These are phyloP conservation scores for Salix udensis DNA, from an alignment of 345 rosid species.

Conservation along the genomic window DNA sequence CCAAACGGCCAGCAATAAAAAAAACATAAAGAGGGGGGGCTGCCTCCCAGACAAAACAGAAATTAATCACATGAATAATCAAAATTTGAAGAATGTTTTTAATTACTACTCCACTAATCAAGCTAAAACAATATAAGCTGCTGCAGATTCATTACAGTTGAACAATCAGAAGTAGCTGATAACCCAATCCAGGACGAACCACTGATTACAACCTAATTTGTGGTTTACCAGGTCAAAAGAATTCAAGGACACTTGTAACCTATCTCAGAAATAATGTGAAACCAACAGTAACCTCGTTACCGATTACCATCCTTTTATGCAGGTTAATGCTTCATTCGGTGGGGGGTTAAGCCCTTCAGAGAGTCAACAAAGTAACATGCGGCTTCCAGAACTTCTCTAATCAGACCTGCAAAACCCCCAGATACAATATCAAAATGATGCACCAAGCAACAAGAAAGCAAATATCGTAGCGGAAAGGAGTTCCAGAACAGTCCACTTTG, in stretches of 20 bases:
- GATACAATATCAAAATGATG: neutral
- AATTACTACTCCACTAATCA: neutral
- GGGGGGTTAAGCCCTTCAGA: neutral
- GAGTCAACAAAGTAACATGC: neutral
- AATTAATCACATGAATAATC: too few species aligned
- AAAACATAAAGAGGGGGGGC: too few species aligned
- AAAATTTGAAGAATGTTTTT: too few species aligned
- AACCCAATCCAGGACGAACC: neutral
- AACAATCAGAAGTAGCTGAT: neutral
- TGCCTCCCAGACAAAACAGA: too few species aligned
- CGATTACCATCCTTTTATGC: neutral
- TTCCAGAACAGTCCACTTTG: constrained; percentile 19
- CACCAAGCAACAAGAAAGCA: neutral
- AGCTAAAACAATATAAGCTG: neutral
- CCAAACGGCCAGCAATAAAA: too few species aligned
- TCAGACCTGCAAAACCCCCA: constrained; percentile 13
- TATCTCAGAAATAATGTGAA: neutral
- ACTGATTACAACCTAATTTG: neutral
- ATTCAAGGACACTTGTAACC: neutral
- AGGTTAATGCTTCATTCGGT: neutral
- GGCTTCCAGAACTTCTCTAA: neutral
- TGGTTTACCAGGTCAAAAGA: neutral
- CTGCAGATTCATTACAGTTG: neutral
- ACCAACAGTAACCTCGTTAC: neutral
- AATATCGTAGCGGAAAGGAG: neutral